Conservation (phyloP, 495 filamentous ascomycete species). For the Staphylotrichum tortipilum region DNA sequence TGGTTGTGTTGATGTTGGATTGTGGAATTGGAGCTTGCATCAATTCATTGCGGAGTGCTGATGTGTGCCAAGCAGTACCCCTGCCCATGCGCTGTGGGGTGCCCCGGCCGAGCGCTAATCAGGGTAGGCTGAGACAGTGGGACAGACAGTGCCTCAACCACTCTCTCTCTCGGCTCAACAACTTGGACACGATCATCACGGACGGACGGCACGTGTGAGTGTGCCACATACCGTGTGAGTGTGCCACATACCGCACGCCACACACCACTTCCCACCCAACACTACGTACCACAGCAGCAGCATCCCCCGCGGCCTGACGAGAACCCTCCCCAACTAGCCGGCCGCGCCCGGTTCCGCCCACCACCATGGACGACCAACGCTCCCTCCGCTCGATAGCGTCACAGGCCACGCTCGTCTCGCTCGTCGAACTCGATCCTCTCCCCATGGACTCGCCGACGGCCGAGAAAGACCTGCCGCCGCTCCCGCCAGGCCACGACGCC, state of each 20-base stretch:
- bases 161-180: conserved; percentile 3
- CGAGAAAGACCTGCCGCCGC: conserved; percentile 49
- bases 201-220: too few relatives aligned
- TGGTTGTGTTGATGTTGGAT: not conserved
- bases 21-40: not conserved
- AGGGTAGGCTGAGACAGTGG: not conserved
- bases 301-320: too few relatives aligned
- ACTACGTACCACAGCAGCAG: too few relatives aligned
- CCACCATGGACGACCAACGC: conserved; percentile 25
- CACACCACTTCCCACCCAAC: too few relatives aligned
- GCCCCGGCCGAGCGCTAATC: not conserved
- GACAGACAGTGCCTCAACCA: too few relatives aligned
- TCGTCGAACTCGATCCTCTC: conserved; percentile 72
- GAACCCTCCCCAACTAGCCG: too few relatives aligned
- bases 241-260: too few relatives aligned
- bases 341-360: too few relatives aligned
- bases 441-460: conserved; percentile 59
- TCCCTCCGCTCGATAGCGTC: conserved; percentile 31
- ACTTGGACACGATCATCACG: conserved; percentile 20
- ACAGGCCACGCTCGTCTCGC: conserved; percentile 50
- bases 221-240: too few relatives aligned
- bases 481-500: too few relatives aligned
- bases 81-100: not conserved
- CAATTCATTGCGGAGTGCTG: not conserved
- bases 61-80: conserved; percentile 8